Percentiles rank a stretch among this genome's conserved stretches.
Conservation (phyloP, 2,329 filamentous ascomycete genomes). For the Mollisiaceae sp. region DNA sequence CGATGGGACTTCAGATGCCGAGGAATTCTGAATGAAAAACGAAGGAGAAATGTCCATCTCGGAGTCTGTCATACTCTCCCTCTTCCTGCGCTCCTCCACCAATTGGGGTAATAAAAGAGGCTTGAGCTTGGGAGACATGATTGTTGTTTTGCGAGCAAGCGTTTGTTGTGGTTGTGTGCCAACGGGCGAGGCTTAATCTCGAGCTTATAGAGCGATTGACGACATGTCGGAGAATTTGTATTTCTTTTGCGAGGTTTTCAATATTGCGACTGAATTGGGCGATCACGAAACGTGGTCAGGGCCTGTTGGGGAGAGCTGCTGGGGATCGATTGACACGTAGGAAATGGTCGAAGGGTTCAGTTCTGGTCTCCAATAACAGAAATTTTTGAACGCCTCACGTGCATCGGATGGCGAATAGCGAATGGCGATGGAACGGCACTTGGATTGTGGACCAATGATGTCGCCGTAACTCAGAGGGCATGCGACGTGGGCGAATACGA, state of each 20-base stretch:
- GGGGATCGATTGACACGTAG: slow-evolving; percentile 38
- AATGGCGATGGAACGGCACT: slow-evolving; percentile 22
- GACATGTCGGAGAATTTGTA: slow-evolving; percentile 34
- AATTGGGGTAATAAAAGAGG: slow-evolving; percentile 59
- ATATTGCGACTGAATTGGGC: slow-evolving; percentile 24
- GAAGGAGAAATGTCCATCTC: slow-evolving; percentile 41
- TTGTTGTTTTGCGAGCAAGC: slow-evolving; percentile 20
- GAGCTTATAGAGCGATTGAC: slow-evolving; percentile 31
- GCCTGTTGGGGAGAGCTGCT: slow-evolving; percentile 32
- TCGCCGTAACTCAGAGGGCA: background rate
- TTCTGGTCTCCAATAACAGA: background rate
- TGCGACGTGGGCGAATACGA: slow-evolving; percentile 17
- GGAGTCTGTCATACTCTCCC: slow-evolving; percentile 44
- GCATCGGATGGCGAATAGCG: slow-evolving; percentile 18
- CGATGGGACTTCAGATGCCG: slow-evolving; percentile 70
- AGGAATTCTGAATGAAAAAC: slow-evolving; percentile 48
- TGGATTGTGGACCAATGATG: slow-evolving; percentile 29
- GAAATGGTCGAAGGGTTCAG: slow-evolving; percentile 22
- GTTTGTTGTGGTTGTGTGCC: slow-evolving; percentile 21
- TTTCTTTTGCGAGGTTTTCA: slow-evolving; percentile 27
- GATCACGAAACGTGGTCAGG: slow-evolving; percentile 37
- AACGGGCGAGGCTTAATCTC: slow-evolving; percentile 25
- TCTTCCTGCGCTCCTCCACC: slow-evolving; percentile 55
- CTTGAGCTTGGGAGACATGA: slow-evolving; percentile 52
- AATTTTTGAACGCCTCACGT: slow-evolving; percentile 13